Evolutionary conservation across 2,329 filamentous ascomycete species (phyloP).

Genomic region (Aspergillus carbonarius): DNA sequence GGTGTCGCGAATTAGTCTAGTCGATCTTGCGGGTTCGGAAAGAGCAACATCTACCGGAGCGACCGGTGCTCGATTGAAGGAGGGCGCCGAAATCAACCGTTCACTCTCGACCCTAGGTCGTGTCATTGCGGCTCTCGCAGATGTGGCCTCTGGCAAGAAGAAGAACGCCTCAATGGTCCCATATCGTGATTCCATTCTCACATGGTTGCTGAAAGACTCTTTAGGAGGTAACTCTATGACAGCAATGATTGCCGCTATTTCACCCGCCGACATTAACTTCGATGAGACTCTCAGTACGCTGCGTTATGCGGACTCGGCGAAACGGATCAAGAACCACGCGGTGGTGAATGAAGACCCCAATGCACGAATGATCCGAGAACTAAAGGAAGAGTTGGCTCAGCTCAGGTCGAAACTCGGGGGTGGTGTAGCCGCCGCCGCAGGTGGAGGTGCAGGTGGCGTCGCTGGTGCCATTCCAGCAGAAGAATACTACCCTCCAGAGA

Average conservation of each 20-base stretch:
- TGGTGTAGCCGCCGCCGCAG: conserved; percentile 45
- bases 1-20: conserved; percentile 94
- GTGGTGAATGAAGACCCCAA: conserved; percentile 99
- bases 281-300: conserved; percentile 95
- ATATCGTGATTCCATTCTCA: conserved; percentile 94
- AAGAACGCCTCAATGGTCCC: conserved; percentile 77
- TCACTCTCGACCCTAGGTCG: conserved; percentile 94
- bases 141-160: conserved; percentile 80
- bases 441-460: conserved; percentile 39
- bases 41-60: conserved; percentile 96
- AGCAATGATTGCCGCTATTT: conserved; percentile 99
- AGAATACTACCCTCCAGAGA: conserved; percentile 87
- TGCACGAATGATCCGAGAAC: conserved; percentile 94
- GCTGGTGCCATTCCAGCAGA: conserved; percentile 58
- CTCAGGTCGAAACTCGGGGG: conserved; percentile 81
- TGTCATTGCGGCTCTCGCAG: conserved; percentile 93
- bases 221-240: conserved; percentile 98
- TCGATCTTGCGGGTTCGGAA: conserved; percentile 96
- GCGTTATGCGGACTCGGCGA: conserved; percentile 94
- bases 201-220: conserved; percentile 96
- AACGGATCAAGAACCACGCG: conserved; percentile 99
- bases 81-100: conserved; percentile 97
- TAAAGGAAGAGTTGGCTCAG: conserved; percentile 90
- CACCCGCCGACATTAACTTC: conserved; percentile 97
- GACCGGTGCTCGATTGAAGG: conserved; percentile 89